These are phyloP conservation scores for Leucosporidium scottii DNA, from an alignment of 768 basidiomycete species.

Conservation along the genomic window DNA sequence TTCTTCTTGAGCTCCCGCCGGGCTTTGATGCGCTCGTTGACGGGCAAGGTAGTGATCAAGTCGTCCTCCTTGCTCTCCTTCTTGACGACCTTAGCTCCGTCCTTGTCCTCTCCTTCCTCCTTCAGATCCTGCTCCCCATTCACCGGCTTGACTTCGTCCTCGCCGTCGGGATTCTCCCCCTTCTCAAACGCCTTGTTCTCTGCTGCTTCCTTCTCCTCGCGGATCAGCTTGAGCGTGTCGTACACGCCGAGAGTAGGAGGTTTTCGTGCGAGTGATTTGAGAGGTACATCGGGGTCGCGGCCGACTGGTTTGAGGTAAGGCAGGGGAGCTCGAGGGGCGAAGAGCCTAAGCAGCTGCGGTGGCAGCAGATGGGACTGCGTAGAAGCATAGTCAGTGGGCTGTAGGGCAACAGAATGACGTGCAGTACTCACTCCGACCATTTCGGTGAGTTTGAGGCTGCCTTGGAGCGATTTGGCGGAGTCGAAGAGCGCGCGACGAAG, in stretches of 20 bases:
- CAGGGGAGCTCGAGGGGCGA: conserved; percentile 84
- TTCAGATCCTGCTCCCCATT: conserved; percentile 63
- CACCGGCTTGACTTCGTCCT: neutral
- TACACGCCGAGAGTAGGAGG: conserved; percentile 67
- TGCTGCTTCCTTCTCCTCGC: conserved; percentile 63
- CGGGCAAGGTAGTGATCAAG: too few species aligned
- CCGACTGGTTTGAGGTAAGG: conserved; percentile 80
- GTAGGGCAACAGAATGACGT: neutral
- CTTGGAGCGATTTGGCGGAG: neutral
- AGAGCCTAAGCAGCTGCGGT: conserved; percentile 92
- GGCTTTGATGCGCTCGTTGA: conserved; percentile 45
- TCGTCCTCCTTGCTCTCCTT: conserved; percentile 54
- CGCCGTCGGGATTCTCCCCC: conserved; percentile 12
- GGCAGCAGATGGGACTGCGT: conserved; percentile 67
- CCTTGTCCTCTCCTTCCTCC: conserved; percentile 45
- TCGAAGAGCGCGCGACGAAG: neutral
- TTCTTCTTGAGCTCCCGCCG: conserved; percentile 32
- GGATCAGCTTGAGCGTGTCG: conserved; percentile 60
- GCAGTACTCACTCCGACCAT: neutral
- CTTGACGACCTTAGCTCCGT: conserved; percentile 56
- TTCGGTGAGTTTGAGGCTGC: neutral
- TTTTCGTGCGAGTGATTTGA: conserved; percentile 26
- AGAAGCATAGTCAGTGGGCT: neutral
- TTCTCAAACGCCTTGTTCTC: conserved; percentile 39
- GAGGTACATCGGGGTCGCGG: conserved; percentile 58